Percentiles rank a stretch among this genome's conserved stretches.
Evolutionary conservation across 108 stramenopile genomes (phyloP).

Genomic region (Stephanodiscus minutulus): DNA sequence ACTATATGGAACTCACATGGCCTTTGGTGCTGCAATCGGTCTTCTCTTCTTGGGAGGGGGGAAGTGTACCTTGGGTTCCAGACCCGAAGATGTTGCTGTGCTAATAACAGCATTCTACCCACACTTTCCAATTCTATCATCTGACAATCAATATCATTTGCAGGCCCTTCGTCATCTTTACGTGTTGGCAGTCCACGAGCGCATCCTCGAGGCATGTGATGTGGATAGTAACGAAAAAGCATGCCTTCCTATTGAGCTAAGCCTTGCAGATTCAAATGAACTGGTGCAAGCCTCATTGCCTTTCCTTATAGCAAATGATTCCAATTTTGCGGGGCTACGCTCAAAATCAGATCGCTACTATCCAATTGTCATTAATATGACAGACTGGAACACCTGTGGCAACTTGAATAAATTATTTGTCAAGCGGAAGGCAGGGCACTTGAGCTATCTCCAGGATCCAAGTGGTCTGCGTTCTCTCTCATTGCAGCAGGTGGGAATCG

Average conservation of each 20-base stretch:
- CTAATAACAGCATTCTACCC: conserved; percentile 93
- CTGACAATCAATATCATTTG: conserved; percentile 95
- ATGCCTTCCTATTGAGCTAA: conserved; percentile 73
- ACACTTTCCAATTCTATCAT: conserved; percentile 79
- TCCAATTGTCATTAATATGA: conserved; percentile 44
- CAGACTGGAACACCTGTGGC: conserved; percentile 25
- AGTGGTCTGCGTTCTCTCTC: conserved; percentile 51
- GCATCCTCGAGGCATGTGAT: conserved; percentile 87
- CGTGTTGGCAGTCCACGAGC: conserved; percentile 90
- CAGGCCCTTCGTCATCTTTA: conserved; percentile 97
- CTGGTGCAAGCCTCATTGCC: conserved; percentile 26
- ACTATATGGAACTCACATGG: conserved; percentile 93
- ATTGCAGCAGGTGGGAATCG: conserved; percentile 48
- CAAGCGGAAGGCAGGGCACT: conserved; percentile 79
- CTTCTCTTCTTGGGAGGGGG: conserved; percentile 97
- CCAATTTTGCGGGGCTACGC: conserved; percentile 41
- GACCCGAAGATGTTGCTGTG: conserved; percentile 90
- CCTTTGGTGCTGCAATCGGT: conserved; percentile 87
- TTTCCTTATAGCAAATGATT: conserved; percentile 24
- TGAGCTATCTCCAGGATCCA: conserved; percentile 73
- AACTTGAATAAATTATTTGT: conserved; percentile 60
- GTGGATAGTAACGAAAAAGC: conserved; percentile 84
- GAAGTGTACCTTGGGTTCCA: conserved; percentile 84
- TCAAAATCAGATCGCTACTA: conserved; percentile 65
- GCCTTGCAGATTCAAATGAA: conserved; percentile 30